phyloP scores from a whole-genome alignment of 2,329 filamentous ascomycete genomes.

The Dryadomyces quercivorus region DNA sequence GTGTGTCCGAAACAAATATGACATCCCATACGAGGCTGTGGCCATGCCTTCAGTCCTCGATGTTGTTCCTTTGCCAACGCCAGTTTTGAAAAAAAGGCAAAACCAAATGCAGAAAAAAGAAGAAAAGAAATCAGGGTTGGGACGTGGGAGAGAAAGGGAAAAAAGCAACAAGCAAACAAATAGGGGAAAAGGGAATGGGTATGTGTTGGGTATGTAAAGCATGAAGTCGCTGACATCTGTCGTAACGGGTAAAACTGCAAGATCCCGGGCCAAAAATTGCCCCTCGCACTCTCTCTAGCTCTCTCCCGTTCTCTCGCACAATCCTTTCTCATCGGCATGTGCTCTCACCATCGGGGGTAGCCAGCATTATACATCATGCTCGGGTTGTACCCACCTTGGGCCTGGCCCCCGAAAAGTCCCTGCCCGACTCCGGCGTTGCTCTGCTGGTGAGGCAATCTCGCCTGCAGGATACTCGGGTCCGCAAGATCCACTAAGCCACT shows the following conservation, averaged over 20 bases:
- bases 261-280: neutral
- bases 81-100: neutral
- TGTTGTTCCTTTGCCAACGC: neutral
- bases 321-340: conserved; percentile 10
- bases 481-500: conserved; percentile 99
- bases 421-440: conserved; percentile 75
- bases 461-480: conserved; percentile 99
- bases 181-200: conserved; percentile 1
- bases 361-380: conserved; percentile 72
- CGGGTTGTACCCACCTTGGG: conserved; percentile 90
- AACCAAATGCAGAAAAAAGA: neutral
- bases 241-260: neutral
- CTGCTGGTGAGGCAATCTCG: conserved; percentile 80
- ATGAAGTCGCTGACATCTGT: neutral
- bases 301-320: neutral
- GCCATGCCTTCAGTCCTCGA: neutral
- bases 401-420: conserved; percentile 78
- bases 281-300: conserved; percentile 1
- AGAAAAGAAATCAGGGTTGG: neutral
- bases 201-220: neutral
- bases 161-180: conserved; percentile 5
- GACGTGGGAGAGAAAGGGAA: neutral
- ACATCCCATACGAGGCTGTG: neutral
- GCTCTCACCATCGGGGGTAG: conserved; percentile 54
- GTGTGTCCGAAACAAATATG: neutral